Conservation (phyloP, 2,329 filamentous ascomycete genomes). For the Xylariales sp. region DNA sequence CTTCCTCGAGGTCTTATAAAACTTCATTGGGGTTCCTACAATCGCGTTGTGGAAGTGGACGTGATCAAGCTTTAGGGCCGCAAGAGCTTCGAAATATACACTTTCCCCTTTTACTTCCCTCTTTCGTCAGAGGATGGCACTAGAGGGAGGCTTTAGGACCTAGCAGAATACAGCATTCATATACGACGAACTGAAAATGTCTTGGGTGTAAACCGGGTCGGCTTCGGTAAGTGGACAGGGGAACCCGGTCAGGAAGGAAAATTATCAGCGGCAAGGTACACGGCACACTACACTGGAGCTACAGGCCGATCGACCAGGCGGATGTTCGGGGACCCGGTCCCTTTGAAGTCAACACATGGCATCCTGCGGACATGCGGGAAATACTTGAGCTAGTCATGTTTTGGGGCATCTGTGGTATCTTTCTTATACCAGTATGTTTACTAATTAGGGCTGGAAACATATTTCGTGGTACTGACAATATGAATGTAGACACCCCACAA, state of each 20-base stretch:
- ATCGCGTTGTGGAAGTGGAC: not conserved
- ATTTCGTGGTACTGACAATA: not conserved
- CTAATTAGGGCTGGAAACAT: not conserved
- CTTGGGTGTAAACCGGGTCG: not conserved
- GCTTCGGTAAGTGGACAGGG: not conserved
- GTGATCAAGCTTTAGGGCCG: not conserved
- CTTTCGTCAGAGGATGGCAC: no score
- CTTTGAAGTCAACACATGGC: slow-evolving; percentile 3
- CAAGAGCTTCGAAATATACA: not conserved
- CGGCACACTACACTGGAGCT: not conserved
- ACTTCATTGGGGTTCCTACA: not conserved
- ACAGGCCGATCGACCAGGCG: slow-evolving; percentile 5
- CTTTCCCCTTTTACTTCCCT: not conserved
- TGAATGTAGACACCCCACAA: not conserved
- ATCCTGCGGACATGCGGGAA: not conserved
- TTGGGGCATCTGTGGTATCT: slow-evolving; percentile 6
- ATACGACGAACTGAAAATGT: not conserved
- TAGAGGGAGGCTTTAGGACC: no score
- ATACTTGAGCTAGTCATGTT: not conserved
- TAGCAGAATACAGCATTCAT: no score
- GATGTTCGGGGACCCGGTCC: not conserved
- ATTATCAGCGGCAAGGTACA: no score
- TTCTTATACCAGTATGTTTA: slow-evolving; percentile 12
- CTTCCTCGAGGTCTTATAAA: not conserved
- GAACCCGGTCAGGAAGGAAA: no score